Percentiles rank a stretch among this genome's conserved stretches.
Conservation (phyloP, 805 yeast genomes). For the Candida succiphila region DNA sequence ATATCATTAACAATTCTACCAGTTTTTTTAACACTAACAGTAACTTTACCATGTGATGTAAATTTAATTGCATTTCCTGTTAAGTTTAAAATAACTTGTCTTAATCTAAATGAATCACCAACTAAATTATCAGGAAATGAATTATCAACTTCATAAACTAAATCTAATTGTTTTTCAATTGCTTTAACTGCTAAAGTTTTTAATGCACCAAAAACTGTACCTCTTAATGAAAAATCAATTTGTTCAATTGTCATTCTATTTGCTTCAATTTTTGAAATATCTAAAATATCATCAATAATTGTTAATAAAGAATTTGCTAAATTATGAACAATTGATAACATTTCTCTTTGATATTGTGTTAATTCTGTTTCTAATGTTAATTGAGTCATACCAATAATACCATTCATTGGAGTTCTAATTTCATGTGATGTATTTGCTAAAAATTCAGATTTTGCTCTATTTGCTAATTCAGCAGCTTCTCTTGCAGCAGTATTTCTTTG, state of each 20-base stretch:
- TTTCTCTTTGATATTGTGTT: conserved; percentile 86
- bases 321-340: conserved; percentile 83
- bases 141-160: conserved; percentile 74
- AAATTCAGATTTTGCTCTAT: conserved; percentile 82
- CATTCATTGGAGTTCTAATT: conserved; percentile 86
- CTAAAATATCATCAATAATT: conserved; percentile 82
- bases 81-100: conserved; percentile 78
- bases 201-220: conserved; percentile 83
- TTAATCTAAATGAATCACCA: conserved; percentile 81
- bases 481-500: conserved; percentile 90
- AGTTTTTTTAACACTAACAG: conserved; percentile 59
- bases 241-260: conserved; percentile 89
- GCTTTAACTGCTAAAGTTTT: conserved; percentile 87
- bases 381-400: conserved; percentile 90
- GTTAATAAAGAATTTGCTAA: conserved; percentile 78
- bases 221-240: conserved; percentile 76
- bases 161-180: conserved; percentile 72
- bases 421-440: conserved; percentile 85
- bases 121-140: conserved; percentile 80
- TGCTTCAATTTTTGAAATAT: conserved; percentile 89
- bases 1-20: conserved; percentile 22
- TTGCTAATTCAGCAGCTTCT: conserved; percentile 89
- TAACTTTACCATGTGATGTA: conserved; percentile 74
- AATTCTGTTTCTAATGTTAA: conserved; percentile 79
- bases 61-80: conserved; percentile 89